phyloP scores from a whole-genome alignment of 345 rosid species.

The Draba incana region DNA sequence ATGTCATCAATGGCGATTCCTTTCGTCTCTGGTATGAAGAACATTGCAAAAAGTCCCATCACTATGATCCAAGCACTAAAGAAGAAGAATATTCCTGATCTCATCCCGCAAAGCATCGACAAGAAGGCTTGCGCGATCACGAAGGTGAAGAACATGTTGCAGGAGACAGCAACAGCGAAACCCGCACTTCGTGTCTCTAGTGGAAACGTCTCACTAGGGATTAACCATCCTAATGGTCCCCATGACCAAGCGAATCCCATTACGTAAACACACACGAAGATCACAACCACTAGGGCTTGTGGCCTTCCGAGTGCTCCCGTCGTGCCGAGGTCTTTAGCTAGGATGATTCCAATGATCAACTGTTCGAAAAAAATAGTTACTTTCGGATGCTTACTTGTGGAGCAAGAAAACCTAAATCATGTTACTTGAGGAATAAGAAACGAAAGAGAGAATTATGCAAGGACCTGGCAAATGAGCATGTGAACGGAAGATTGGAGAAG shows the following conservation, averaged over 20 bases:
- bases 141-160: conserved; percentile 87
- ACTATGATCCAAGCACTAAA: conserved; percentile 60
- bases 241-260: conserved; percentile 81
- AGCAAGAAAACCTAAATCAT: not conserved
- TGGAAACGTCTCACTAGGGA: conserved; percentile 73
- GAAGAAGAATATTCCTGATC: conserved; percentile 62
- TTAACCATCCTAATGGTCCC: conserved; percentile 87
- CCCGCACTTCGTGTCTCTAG: conserved; percentile 69
- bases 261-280: conserved; percentile 60
- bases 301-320: conserved; percentile 44
- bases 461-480: conserved; percentile 48
- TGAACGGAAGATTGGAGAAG: conserved; percentile 58
- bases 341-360: conserved; percentile 55
- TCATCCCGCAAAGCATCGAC: conserved; percentile 59
- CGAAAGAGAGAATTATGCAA: not conserved
- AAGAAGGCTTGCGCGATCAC: conserved; percentile 79
- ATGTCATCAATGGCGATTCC: conserved; percentile 57
- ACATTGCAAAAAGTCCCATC: conserved; percentile 57
- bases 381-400: too few relatives aligned
- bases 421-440: conserved; percentile 6
- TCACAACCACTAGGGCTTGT: conserved; percentile 53
- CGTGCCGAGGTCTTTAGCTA: conserved; percentile 40
- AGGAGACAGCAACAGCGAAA: conserved; percentile 59
- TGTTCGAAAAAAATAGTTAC: conserved; percentile 25
- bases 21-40: conserved; percentile 63